A percentile compares a stretch with the other conserved stretches of the same genome.
Evolutionary conservation across 345 rosid species (phyloP).

Genomic region (Salix purpurea): DNA sequence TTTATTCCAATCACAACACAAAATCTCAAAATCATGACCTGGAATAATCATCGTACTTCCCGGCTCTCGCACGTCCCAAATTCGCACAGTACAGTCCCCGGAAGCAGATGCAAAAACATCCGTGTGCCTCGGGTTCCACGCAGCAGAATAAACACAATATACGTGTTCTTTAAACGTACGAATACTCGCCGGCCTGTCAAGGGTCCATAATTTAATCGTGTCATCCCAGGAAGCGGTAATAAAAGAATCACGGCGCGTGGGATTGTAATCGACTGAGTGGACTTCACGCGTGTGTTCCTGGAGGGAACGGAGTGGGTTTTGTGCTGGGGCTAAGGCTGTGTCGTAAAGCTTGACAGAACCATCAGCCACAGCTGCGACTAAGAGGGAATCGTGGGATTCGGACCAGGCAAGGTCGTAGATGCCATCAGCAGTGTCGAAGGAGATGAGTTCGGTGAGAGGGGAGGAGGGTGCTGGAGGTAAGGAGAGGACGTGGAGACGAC

Average conservation of each 20-base stretch:
- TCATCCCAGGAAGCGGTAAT: constrained; percentile 91
- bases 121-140: constrained; percentile 86
- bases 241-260: constrained; percentile 91
- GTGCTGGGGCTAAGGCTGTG: constrained; percentile 59
- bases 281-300: constrained; percentile 94
- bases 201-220: constrained; percentile 81
- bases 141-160: constrained; percentile 74
- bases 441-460: constrained; percentile 44
- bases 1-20: constrained; percentile 90
- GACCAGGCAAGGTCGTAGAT: constrained; percentile 91
- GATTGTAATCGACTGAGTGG: constrained; percentile 74
- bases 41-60: constrained; percentile 90
- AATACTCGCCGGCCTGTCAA: constrained; percentile 77
- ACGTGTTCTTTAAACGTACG: constrained; percentile 89
- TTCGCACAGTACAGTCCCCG: constrained; percentile 72
- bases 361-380: constrained; percentile 74
- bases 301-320: constrained; percentile 73
- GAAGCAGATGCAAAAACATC: constrained; percentile 92
- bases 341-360: constrained; percentile 89
- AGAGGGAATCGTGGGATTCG: constrained; percentile 86
- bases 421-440: constrained; percentile 84
- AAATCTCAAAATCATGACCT: constrained; percentile 73
- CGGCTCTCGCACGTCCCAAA: constrained; percentile 92
- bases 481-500: constrained; percentile 80
- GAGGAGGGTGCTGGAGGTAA: constrained; percentile 53